These are phyloP conservation scores for Chrysoporthe austroafricana DNA, from an alignment of 2,329 filamentous ascomycete species.

Conservation along the genomic window DNA sequence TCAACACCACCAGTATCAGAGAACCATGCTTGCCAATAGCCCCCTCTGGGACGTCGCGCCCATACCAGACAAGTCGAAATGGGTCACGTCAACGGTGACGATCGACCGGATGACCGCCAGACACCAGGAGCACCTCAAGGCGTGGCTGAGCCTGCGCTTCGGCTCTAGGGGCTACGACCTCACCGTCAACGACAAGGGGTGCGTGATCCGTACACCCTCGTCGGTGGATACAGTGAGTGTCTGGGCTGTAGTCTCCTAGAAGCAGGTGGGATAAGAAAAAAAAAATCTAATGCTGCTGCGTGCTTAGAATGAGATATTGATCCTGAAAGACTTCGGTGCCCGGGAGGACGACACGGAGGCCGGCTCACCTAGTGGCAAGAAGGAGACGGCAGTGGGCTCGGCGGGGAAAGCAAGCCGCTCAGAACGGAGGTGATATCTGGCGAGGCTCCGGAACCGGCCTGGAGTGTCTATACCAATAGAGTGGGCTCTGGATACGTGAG, in stretches of 20 bases:
- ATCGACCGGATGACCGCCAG: neutral
- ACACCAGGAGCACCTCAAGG: constrained; percentile 11
- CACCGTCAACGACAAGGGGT: neutral
- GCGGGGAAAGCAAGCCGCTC: too few relatives aligned
- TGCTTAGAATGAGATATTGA: neutral
- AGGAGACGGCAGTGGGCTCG: neutral
- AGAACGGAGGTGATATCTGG: too few relatives aligned
- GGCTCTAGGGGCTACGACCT: neutral
- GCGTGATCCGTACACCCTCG: constrained; percentile 4
- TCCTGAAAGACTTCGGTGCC: neutral
- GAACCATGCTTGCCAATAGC: neutral
- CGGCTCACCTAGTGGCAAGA: neutral
- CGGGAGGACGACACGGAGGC: neutral
- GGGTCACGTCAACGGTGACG: neutral
- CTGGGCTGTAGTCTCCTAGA: neutral
- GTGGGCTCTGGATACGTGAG: neutral
- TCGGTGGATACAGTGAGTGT: neutral
- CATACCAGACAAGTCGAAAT: neutral
- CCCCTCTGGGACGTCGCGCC: neutral
- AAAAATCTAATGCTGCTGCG: neutral
- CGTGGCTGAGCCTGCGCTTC: constrained; percentile 16
- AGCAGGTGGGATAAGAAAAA: neutral
- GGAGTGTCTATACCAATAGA: neutral
- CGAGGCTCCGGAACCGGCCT: neutral
- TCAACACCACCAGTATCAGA: neutral